Conservation (phyloP, 192 early-diverging fungal species). For the Mortierella alpina region DNA sequence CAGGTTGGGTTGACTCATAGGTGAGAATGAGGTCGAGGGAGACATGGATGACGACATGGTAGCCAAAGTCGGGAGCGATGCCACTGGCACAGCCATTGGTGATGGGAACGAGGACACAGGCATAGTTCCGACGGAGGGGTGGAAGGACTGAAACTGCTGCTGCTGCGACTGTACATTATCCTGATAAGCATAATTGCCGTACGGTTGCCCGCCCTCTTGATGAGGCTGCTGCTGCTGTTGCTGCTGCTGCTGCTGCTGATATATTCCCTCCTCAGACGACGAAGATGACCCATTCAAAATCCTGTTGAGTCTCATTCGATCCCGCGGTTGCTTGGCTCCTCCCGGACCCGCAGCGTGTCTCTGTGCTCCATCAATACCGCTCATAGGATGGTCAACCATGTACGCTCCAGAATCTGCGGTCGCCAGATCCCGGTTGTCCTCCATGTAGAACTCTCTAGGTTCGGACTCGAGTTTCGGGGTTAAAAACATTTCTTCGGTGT, state of each 20-base stretch:
- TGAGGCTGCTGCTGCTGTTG: slow-evolving; percentile 13
- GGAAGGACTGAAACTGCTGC: slow-evolving; percentile 42
- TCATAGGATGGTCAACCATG: slow-evolving; percentile 31
- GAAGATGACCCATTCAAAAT: slow-evolving; percentile 31
- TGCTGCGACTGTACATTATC: slow-evolving; percentile 13
- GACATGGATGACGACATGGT: slow-evolving; percentile 48
- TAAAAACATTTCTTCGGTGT: slow-evolving; percentile 33
- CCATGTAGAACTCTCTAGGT: slow-evolving; percentile 35
- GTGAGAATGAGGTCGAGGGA: slow-evolving; percentile 37
- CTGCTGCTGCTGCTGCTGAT: slow-evolving; percentile 26
- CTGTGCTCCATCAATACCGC: background rate
- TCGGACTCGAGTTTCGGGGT: slow-evolving; percentile 41
- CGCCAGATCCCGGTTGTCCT: slow-evolving; percentile 28
- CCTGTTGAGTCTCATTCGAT: slow-evolving; percentile 43
- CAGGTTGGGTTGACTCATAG: slow-evolving; percentile 37
- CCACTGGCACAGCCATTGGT: slow-evolving; percentile 32
- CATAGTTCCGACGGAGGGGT: slow-evolving; percentile 18
- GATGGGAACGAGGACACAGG: slow-evolving; percentile 44
- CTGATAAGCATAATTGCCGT: slow-evolving; percentile 23
- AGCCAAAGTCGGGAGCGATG: slow-evolving; percentile 41
- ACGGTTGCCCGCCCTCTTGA: slow-evolving; percentile 12
- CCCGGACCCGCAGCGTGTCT: slow-evolving; percentile 12
- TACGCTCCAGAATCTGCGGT: slow-evolving; percentile 24
- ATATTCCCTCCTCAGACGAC: slow-evolving; percentile 10
- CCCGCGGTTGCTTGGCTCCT: slow-evolving; percentile 32